Conservation (phyloP, 768 basidiomycete genomes). For the Suillus tomentosus region DNA sequence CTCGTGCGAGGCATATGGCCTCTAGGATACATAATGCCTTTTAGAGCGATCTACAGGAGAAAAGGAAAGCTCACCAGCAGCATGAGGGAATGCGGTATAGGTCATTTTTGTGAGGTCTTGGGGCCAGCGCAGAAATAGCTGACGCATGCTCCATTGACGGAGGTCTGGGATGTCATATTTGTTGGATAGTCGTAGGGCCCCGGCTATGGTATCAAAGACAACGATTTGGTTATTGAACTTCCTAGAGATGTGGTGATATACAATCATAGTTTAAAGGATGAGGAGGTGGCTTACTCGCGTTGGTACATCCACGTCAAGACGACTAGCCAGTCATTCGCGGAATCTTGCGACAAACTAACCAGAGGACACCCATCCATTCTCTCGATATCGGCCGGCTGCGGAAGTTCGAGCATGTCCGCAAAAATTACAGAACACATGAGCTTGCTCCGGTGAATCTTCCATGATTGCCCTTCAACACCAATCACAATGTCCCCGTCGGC, state of each 20-base stretch:
- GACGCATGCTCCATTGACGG: conserved; percentile 26
- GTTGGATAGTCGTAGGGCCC: conserved; percentile 35
- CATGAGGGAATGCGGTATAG: conserved; percentile 29
- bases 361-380: conserved; percentile 34
- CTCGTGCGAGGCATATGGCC: conserved; percentile 37
- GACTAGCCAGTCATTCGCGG: conserved; percentile 32
- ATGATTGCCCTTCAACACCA: conserved; percentile 20
- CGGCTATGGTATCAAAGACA: conserved; percentile 29
- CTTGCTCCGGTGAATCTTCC: conserved; percentile 30
- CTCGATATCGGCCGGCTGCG: conserved; percentile 33
- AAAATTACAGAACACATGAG: conserved; percentile 31
- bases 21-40: conserved; percentile 28
- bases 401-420: conserved; percentile 39
- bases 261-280: neutral
- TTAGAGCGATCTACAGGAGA: neutral
- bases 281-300: conserved; percentile 27
- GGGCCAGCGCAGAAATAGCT: conserved; percentile 35
- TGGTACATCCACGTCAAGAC: conserved; percentile 37
- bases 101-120: conserved; percentile 28
- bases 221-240: conserved; percentile 24
- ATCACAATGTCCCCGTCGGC: conserved; percentile 40
- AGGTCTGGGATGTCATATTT: conserved; percentile 39
- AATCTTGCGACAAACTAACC: conserved; percentile 29
- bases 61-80: conserved; percentile 30
- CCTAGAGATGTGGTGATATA: conserved; percentile 15